Percentiles rank a stretch among this genome's conserved stretches.
Conservation (phyloP, 108 stramenopile genomes). For the Cylindrotheca fusiformis region DNA sequence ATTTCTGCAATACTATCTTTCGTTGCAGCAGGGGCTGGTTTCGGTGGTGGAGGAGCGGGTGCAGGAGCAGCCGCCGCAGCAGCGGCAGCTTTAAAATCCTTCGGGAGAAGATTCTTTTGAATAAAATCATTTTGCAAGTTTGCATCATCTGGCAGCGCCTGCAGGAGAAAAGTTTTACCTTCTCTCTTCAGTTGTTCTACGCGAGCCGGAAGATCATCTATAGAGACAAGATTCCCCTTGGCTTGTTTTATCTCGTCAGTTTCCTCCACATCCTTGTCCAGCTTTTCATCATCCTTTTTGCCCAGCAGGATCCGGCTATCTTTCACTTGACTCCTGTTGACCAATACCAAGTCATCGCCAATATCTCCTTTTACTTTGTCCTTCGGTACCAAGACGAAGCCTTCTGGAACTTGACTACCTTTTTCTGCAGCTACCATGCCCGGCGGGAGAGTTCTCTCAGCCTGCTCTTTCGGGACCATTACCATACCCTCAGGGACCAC, state of each 20-base stretch:
- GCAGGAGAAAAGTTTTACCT: conserved; percentile 34
- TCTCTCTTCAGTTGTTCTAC: conserved; percentile 31
- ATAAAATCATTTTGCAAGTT: conserved; percentile 37
- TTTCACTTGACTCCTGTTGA: conserved; percentile 31
- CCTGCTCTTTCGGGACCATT: conserved; percentile 37
- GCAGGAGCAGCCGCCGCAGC: conserved; percentile 19
- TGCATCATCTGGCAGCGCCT: conserved; percentile 30
- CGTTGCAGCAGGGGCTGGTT: conserved; percentile 7
- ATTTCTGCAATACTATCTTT: conserved; percentile 31
- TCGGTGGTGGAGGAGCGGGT: conserved; percentile 5
- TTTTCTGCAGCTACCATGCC: conserved; percentile 31
- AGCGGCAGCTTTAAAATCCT: conserved; percentile 15
- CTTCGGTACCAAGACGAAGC: conserved; percentile 36
- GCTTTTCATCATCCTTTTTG: conserved; percentile 14
- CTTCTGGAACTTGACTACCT: conserved; percentile 24
- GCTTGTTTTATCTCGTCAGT: conserved; percentile 16
- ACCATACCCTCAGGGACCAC: conserved; percentile 35
- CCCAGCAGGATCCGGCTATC: conserved; percentile 17
- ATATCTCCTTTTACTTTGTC: conserved; percentile 35
- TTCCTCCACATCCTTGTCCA: conserved; percentile 12
- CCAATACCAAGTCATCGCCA: conserved; percentile 29
- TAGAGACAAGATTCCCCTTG: conserved; percentile 29
- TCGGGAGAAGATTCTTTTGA: conserved; percentile 35
- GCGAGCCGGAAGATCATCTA: conserved; percentile 39
- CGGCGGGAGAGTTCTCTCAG: conserved; percentile 25